Evolutionary conservation across 768 basidiomycete genomes (phyloP).

Genomic region (Phylloporus sp.): DNA sequence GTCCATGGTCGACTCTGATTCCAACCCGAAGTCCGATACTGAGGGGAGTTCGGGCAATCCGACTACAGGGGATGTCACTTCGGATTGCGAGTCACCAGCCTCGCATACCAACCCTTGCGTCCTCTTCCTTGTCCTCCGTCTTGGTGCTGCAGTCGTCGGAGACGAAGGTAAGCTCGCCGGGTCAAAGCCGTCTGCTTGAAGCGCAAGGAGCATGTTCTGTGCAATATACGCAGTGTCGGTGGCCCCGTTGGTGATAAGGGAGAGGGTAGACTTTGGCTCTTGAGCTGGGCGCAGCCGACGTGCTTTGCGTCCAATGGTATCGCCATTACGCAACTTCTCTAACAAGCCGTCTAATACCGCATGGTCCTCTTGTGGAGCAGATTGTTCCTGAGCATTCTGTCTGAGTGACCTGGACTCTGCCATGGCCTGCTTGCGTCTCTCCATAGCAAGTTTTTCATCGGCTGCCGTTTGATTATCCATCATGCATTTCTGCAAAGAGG

Average conservation of each 20-base stretch:
- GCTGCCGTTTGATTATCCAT: constrained; percentile 69
- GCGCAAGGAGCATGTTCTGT: constrained; percentile 68
- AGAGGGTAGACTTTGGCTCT: constrained; percentile 28
- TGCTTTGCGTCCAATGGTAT: constrained; percentile 54
- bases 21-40: constrained; percentile 26
- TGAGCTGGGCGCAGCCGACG: constrained; percentile 43
- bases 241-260: constrained; percentile 26
- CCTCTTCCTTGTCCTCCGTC: constrained; percentile 28
- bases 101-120: constrained; percentile 36
- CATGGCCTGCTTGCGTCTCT: constrained; percentile 65
- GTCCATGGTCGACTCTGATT: constrained; percentile 25
- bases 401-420: constrained; percentile 60
- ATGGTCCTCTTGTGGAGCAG: constrained; percentile 49
- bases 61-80: constrained; percentile 21
- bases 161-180: constrained; percentile 42
- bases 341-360: constrained; percentile 65
- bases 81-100: constrained; percentile 29
- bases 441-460: constrained; percentile 63
- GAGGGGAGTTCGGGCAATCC: constrained; percentile 25
- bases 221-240: constrained; percentile 52
- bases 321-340: constrained; percentile 69
- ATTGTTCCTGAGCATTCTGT: constrained; percentile 43
- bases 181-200: constrained; percentile 68
- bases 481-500: constrained; percentile 73
- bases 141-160: constrained; percentile 37